Evolutionary conservation across 1,284 basidiomycete species (phyloP).

Genomic region (Moesziomyces parantarcticus): DNA sequence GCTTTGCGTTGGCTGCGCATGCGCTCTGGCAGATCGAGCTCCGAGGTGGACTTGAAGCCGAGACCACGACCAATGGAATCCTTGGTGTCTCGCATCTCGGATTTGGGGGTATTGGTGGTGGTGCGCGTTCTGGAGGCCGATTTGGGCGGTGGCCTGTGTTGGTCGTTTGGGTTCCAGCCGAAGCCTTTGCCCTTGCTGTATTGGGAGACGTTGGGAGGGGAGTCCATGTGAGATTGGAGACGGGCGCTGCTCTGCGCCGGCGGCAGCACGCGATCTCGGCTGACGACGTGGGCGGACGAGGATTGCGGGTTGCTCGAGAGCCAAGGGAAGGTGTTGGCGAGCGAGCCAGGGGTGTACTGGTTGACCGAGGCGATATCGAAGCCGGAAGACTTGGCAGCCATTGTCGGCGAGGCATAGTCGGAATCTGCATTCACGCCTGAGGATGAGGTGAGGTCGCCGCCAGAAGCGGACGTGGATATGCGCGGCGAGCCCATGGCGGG

Average conservation of each 20-base stretch:
- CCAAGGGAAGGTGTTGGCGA: constrained; percentile 36
- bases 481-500: constrained; percentile 32
- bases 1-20: constrained; percentile 44
- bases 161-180: constrained; percentile 35
- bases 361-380: constrained; percentile 30
- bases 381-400: constrained; percentile 7
- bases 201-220: constrained; percentile 28
- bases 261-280: constrained; percentile 6
- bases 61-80: constrained; percentile 20
- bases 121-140: constrained; percentile 19
- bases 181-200: constrained; percentile 47
- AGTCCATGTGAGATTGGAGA: constrained; percentile 10
- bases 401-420: constrained; percentile 9
- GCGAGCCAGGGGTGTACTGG: constrained; percentile 32
- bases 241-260: constrained; percentile 2
- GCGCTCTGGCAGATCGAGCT: constrained; percentile 42
- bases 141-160: constrained; percentile 11
- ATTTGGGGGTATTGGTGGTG: constrained; percentile 3
- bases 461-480: constrained; percentile 7
- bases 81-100: constrained; percentile 10
- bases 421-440: constrained; percentile 5
- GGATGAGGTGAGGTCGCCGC: constrained; percentile 6
- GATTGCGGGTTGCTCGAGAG: constrained; percentile 20
- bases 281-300: constrained; percentile 6
- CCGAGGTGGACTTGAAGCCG: constrained; percentile 30